Base-by-base conservation (phyloP, 768 basidiomycete species). In the Phlebiopsis flavidoalba region DNA sequence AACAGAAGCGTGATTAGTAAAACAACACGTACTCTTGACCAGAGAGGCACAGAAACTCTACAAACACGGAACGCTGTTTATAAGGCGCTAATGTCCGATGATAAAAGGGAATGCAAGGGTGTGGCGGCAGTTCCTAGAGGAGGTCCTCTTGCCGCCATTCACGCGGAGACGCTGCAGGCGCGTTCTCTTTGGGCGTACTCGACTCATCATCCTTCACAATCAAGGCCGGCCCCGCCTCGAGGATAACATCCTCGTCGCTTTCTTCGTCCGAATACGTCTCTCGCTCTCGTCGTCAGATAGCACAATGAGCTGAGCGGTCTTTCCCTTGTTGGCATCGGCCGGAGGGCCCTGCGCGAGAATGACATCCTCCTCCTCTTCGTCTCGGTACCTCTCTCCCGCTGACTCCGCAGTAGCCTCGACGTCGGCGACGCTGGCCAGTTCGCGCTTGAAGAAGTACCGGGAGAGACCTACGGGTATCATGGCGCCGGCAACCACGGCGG, bases 401-500 rank as follows among this genome's bases (percentile, higher is more conserved):
- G 61, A 73, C 37, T 72, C 76, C 8, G 74, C 77, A 12, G 70
- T 72, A 4, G 66, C 72, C 19, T 71, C 75, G 14, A 72, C 73
- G 31, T 74, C 73, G 5, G 72, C 74, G 19, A 70, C 72, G 11
- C 71, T 70, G 51, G 73, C 78, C 0, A 83, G 81, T 66, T 91
- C 82, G 49, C 81, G 80, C 66, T 83, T 80, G 77, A 93, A 93
- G 77, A 87, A 88, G 66, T 90, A 91, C 61, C 93, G 83, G n/a
- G n/a, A n/a, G 63, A 96, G 74, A 2, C 91, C 93, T 36, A 97
- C 94, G 6, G 95, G 95, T 58, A 96, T 92, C 76, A 96, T 79
- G n/a, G 93, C 95, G 5, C 94, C 95, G 12, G 94, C 81, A 59
- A 91, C 91, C 54, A 96, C 86, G 0, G 92, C 92, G 1, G 86